A percentile compares a stretch with the other conserved stretches of the same genome.
Evolutionary conservation across 306 rosid genomes (phyloP).

Genomic region (Quercus glauca): DNA sequence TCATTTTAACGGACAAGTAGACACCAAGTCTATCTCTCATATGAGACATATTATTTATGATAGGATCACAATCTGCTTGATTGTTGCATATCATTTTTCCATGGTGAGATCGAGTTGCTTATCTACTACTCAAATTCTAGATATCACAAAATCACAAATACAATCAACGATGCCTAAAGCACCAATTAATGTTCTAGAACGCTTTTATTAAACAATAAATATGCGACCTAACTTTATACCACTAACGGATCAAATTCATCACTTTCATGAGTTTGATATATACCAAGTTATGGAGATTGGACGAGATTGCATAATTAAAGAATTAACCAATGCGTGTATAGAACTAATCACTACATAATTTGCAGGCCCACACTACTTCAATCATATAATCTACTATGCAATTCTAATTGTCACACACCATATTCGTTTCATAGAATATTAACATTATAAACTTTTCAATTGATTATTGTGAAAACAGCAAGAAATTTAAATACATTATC

Average conservation of each 20-base stretch:
- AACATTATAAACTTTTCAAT: not conserved
- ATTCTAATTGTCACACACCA: not conserved
- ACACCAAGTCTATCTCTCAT: not conserved
- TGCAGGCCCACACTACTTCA: too few relatives aligned
- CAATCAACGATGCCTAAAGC: too few relatives aligned
- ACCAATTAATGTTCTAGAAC: not conserved
- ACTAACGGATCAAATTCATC: not conserved
- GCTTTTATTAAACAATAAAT: not conserved
- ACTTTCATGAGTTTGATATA: not conserved
- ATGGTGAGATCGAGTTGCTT: not conserved
- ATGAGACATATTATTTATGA: not conserved
- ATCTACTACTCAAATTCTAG: not conserved
- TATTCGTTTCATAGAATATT: constrained; percentile 13
- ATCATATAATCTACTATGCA: not conserved
- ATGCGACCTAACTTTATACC: not conserved
- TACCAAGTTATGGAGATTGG: not conserved
- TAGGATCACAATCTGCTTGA: not conserved
- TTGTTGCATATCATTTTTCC: not conserved
- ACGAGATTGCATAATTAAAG: not conserved
- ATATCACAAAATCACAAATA: not conserved
- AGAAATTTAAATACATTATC: constrained; percentile 12
- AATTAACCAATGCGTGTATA: not conserved
- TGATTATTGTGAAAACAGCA: constrained; percentile 39
- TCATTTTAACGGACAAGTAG: not conserved
- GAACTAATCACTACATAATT: not conserved